These are phyloP conservation scores for Epichloe amarillans DNA, from an alignment of 2,329 filamentous ascomycete species.

Conservation along the genomic window DNA sequence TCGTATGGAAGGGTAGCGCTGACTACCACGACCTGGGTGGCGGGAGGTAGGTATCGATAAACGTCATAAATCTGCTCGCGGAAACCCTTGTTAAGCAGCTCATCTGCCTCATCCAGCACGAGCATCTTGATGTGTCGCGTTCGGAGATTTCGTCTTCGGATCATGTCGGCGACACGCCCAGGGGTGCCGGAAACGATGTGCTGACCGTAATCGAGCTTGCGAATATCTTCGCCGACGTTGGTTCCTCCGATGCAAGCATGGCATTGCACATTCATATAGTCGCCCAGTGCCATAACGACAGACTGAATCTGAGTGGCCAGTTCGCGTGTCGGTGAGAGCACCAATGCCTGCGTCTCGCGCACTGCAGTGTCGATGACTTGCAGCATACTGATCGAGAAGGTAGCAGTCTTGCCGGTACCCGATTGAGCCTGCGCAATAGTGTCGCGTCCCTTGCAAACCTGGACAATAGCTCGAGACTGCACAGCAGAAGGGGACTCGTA, in stretches of 20 bases:
- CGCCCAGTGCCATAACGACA: slow-evolving; percentile 97
- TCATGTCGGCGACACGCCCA: slow-evolving; percentile 70
- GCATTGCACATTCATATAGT: slow-evolving; percentile 99
- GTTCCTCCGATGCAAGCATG: slow-evolving; percentile 97
- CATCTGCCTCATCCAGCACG: slow-evolving; percentile 47
- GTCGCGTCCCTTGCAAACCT: slow-evolving; percentile 97
- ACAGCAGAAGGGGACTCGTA: slow-evolving; percentile 97
- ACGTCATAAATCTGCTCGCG: slow-evolving; percentile 98
- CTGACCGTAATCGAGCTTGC: slow-evolving; percentile 93
- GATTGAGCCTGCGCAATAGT: slow-evolving; percentile 98
- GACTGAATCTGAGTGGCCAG: slow-evolving; percentile 97
- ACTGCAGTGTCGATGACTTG: slow-evolving; percentile 92
- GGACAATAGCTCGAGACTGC: slow-evolving; percentile 94
- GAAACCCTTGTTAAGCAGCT: slow-evolving; percentile 80
- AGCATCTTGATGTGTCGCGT: slow-evolving; percentile 53
- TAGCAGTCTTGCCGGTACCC: slow-evolving; percentile 92
- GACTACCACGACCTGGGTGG: slow-evolving; percentile 96
- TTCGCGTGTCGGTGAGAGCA: slow-evolving; percentile 91
- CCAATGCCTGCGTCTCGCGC: slow-evolving; percentile 84
- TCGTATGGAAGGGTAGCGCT: slow-evolving; percentile 95
- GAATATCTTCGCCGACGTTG: slow-evolving; percentile 94
- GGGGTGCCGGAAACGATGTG: slow-evolving; percentile 96
- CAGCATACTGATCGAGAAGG: slow-evolving; percentile 91
- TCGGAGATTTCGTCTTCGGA: slow-evolving; percentile 41
- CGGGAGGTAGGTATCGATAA: slow-evolving; percentile 89